These are phyloP conservation scores for Xylariaceae sp. DNA, from an alignment of 2,329 filamentous ascomycete genomes.

Conservation along the genomic window DNA sequence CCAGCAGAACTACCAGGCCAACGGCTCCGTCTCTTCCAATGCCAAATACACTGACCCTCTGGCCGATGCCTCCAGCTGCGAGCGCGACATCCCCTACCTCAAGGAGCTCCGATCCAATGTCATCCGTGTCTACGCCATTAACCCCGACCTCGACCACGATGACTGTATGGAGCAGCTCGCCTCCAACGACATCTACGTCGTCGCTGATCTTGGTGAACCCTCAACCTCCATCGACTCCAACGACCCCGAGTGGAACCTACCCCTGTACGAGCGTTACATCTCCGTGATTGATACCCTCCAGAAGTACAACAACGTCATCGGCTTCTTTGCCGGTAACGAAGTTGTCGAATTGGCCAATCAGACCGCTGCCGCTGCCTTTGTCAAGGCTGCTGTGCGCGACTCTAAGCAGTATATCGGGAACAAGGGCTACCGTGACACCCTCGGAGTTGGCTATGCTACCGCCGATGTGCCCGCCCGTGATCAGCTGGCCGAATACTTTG, in stretches of 20 bases:
- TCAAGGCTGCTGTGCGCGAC: conserved; percentile 97
- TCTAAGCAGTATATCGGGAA: conserved; percentile 89
- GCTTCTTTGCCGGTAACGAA: conserved; percentile 99
- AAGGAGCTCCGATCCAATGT: conserved; percentile 75
- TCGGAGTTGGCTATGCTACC: conserved; percentile 94
- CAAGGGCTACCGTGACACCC: conserved; percentile 66
- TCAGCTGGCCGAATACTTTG: conserved; percentile 87
- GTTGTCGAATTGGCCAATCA: conserved; percentile 88
- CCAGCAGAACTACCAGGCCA: conserved; percentile 71
- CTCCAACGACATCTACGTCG: conserved; percentile 88
- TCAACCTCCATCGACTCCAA: conserved; percentile 80
- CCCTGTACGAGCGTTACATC: conserved; percentile 78
- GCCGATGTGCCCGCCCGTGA: conserved; percentile 82
- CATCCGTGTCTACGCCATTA: conserved; percentile 91
- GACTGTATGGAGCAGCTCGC: conserved; percentile 82
- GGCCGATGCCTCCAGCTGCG: conserved; percentile 67
- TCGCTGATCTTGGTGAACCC: conserved; percentile 86
- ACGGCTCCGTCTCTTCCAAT: conserved; percentile 44
- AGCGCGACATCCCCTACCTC: conserved; percentile 82
- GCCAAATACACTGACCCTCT: conserved; percentile 77
- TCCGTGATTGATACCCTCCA: conserved; percentile 76
- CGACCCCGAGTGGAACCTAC: conserved; percentile 72
- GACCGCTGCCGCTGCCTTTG: conserved; percentile 85
- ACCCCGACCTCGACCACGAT: conserved; percentile 74
- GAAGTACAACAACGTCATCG: conserved; percentile 86